phyloP scores from a whole-genome alignment of 2,329 filamentous ascomycete species.

The Rhinocladiella similis region DNA sequence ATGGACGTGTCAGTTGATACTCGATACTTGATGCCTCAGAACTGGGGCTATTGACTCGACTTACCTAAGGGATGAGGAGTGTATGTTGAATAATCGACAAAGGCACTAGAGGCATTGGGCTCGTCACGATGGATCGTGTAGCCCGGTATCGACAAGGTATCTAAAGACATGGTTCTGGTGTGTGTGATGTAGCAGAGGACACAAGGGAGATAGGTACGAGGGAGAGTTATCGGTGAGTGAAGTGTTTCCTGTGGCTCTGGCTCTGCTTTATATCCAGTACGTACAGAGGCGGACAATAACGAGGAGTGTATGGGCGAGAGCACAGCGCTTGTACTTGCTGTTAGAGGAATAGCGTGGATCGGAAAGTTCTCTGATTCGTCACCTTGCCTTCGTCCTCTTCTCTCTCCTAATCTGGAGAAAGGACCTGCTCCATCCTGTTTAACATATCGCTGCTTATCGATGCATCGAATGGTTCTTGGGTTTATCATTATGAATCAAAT shows the following conservation, averaged over 20 bases:
- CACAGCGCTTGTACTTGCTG: not conserved
- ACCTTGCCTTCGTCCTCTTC: not conserved
- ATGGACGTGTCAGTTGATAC: not conserved
- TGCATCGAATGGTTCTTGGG: too few species aligned
- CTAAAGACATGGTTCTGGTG: conserved; percentile 19
- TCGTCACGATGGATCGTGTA: conserved; percentile 24
- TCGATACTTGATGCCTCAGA: not conserved
- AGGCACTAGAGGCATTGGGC: conserved; percentile 1
- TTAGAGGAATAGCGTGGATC: not conserved
- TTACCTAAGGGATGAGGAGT: conserved; percentile 22
- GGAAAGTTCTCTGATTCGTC: not conserved
- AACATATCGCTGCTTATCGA: too few species aligned
- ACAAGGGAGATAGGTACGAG: not conserved
- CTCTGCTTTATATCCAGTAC: not conserved
- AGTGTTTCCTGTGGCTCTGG: too few species aligned
- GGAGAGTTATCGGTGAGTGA: not conserved
- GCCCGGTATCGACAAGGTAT: conserved; percentile 25
- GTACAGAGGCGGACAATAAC: too few species aligned
- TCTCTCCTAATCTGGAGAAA: not conserved
- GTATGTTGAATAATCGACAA: conserved; percentile 9
- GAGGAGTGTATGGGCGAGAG: not conserved
- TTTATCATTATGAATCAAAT: too few species aligned
- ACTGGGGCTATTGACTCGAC: not conserved
- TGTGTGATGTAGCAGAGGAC: not conserved
- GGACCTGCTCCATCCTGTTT: not conserved